phyloP scores from a whole-genome alignment of 805 yeast species.

The Wickerhamiella kurtzmanii region DNA sequence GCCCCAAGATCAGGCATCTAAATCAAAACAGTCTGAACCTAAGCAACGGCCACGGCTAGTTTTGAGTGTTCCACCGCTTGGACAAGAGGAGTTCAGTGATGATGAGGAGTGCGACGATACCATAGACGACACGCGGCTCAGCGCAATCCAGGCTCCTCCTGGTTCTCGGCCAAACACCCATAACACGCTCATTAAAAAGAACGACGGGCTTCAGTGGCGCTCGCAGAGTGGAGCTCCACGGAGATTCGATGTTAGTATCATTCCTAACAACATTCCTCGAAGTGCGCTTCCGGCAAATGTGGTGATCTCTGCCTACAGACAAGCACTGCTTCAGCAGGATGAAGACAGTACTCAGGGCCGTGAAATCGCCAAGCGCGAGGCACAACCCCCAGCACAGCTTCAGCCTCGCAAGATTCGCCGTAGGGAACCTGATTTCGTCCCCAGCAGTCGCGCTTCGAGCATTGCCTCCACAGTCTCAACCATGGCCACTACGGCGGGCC shows the following conservation, averaged over 20 bases:
- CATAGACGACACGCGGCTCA: background rate
- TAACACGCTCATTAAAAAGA: too few relatives aligned
- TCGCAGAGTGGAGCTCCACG: background rate
- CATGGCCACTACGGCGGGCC: background rate
- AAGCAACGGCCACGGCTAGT: background rate
- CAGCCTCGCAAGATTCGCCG: background rate
- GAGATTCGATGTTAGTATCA: background rate
- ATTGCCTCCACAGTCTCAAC: background rate
- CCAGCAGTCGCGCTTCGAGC: background rate
- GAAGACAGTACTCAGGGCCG: too few relatives aligned
- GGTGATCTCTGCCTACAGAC: constrained; percentile 9
- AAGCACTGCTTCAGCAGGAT: constrained; percentile 4
- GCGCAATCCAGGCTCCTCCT: background rate
- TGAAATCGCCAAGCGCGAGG: background rate
- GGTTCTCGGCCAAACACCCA: background rate
- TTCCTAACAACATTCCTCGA: background rate
- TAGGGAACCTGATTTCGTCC: background rate
- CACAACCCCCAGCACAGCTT: background rate
- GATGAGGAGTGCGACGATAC: background rate
- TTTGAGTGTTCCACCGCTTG: background rate
- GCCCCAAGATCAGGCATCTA: too few relatives aligned
- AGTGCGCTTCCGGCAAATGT: constrained; percentile 4
- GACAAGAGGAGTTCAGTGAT: background rate
- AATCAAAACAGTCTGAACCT: background rate
- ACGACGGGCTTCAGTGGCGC: background rate